These are phyloP conservation scores for Apiospora pterosperma DNA, from an alignment of 2,329 filamentous ascomycete species.

Conservation along the genomic window DNA sequence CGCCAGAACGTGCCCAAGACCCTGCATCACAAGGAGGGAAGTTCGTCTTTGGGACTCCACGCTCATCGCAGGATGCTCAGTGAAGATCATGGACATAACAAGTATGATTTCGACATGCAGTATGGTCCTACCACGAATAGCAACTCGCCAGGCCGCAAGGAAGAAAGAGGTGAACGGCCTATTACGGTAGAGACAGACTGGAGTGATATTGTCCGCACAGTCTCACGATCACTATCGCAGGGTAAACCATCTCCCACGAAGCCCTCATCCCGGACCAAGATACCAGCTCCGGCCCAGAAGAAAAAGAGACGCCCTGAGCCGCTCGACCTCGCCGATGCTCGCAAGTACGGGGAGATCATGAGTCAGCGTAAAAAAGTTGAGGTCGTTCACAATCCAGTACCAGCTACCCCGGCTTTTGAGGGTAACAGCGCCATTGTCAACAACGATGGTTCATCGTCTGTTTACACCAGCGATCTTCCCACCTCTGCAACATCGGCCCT, in stretches of 20 bases:
- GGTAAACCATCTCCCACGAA: neutral
- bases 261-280: neutral
- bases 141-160: neutral
- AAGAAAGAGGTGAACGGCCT: slow-evolving; percentile 10
- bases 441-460: slow-evolving; percentile 13
- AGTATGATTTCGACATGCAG: slow-evolving; percentile 3
- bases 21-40: neutral
- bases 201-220: neutral
- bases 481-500: slow-evolving; percentile 16
- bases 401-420: slow-evolving; percentile 9
- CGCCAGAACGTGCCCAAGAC: neutral
- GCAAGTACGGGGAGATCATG: slow-evolving; percentile 8
- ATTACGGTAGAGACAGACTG: slow-evolving; percentile 21
- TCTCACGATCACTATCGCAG: neutral
- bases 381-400: slow-evolving; percentile 9
- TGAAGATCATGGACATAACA: neutral
- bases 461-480: slow-evolving; percentile 13
- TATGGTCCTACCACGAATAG: neutral
- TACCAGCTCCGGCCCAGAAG: neutral
- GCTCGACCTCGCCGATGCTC: slow-evolving; percentile 14
- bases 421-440: slow-evolving; percentile 3
- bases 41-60: neutral
- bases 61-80: neutral
- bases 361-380: slow-evolving; percentile 9
- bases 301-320: slow-evolving; percentile 13